Percentiles rank a stretch among this genome's conserved stretches.
phyloP scores from a whole-genome alignment of 108 stramenopile genomes.

The Cyclotella choctawhatcheeana region DNA sequence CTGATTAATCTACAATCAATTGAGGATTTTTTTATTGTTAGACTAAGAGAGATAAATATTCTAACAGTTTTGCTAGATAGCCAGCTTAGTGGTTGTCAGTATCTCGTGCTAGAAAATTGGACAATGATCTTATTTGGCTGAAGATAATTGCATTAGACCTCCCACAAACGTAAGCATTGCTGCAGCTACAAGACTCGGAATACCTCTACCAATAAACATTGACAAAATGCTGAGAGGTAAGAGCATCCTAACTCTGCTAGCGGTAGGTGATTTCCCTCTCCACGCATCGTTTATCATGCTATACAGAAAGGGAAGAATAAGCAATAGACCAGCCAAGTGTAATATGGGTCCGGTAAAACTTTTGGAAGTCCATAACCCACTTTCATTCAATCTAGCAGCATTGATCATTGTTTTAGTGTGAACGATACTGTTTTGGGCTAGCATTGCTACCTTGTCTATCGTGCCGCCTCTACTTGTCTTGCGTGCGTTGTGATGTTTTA shows the following conservation, averaged over 20 bases:
- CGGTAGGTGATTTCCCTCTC: constrained; percentile 33
- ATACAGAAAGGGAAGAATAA: constrained; percentile 61
- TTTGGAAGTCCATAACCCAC: constrained; percentile 71
- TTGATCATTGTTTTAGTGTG: constrained; percentile 52
- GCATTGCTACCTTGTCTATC: constrained; percentile 50
- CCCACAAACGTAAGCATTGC: constrained; percentile 58
- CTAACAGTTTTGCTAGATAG: too few species aligned
- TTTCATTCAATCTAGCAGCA: constrained; percentile 58
- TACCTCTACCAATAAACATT: constrained; percentile 61
- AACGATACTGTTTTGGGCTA: constrained; percentile 58
- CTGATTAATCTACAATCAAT: too few species aligned
- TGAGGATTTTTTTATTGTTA: too few species aligned
- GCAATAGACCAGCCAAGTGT: constrained; percentile 59
- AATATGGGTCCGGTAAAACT: constrained; percentile 58
- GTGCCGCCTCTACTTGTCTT: constrained; percentile 26
- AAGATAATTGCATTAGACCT: constrained; percentile 41
- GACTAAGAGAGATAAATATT: too few species aligned
- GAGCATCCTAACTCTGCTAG: constrained; percentile 26
- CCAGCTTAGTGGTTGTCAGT: too few species aligned
- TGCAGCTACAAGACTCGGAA: constrained; percentile 61
- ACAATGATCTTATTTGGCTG: not conserved
- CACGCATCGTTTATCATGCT: constrained; percentile 50
- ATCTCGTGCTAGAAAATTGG: too few species aligned
- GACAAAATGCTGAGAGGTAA: constrained; percentile 69
- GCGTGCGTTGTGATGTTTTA: constrained; percentile 48